Evolutionary conservation across 176 grass and related monocot species (phyloP).

Genomic region (Raddia distichophylla): DNA sequence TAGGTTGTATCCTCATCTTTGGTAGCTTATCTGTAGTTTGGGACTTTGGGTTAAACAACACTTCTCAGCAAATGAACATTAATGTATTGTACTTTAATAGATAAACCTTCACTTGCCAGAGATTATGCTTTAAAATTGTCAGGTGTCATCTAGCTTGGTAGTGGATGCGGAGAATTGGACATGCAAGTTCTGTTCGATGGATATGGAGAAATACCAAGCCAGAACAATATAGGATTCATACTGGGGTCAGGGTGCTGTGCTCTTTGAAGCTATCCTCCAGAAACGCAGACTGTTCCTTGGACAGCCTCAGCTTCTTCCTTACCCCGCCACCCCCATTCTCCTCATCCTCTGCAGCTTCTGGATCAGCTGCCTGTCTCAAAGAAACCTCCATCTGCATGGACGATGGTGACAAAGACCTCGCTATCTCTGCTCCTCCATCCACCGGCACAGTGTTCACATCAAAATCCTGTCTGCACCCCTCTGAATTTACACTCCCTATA

Average conservation of each 20-base stretch:
- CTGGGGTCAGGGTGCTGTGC: slow-evolving; percentile 65
- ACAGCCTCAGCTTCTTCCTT: slow-evolving; percentile 82
- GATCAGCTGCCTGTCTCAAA: slow-evolving; percentile 13
- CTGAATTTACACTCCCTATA: slow-evolving; percentile 44
- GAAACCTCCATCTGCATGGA: slow-evolving; percentile 35
- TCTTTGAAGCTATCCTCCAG: slow-evolving; percentile 81
- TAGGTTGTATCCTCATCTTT: not conserved
- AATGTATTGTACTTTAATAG: not conserved
- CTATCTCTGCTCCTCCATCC: not conserved
- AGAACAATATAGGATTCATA: slow-evolving; percentile 30
- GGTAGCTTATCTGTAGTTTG: not conserved
- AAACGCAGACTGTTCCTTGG: slow-evolving; percentile 76
- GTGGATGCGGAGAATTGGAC: not conserved
- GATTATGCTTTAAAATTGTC: not conserved
- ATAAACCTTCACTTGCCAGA: not conserved
- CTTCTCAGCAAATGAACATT: not conserved
- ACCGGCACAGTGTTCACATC: slow-evolving; percentile 17
- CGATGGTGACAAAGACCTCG: slow-evolving; percentile 31
- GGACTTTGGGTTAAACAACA: not conserved
- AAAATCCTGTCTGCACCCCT: slow-evolving; percentile 23
- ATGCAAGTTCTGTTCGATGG: not conserved
- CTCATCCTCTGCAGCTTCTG: slow-evolving; percentile 42
- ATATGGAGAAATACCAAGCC: not conserved
- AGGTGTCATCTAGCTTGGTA: not conserved
- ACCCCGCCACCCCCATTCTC: slow-evolving; percentile 27